Base-by-base conservation (phyloP, 1,139 yeast species). In the Yamadazyma mexicana region DNA sequence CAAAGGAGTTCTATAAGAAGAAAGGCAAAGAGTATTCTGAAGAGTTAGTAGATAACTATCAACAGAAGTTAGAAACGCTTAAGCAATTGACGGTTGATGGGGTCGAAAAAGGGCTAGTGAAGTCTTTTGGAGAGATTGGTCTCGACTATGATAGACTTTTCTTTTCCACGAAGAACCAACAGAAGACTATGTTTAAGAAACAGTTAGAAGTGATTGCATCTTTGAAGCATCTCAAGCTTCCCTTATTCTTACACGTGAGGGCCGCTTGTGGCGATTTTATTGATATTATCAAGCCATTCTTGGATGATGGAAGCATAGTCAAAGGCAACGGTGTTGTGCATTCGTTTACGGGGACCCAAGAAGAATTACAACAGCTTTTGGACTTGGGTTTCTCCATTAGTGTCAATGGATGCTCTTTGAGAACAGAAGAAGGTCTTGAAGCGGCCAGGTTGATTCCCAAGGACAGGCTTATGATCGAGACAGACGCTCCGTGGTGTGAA, bases 401-500 rank as follows among this genome's bases (percentile, higher is more conserved):
- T 30, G 69, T 92, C 46, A 92, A 92, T 57, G 98, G 98, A 1
- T 92, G 98, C 54, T 89, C 98, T 2, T 71, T 94, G 46, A 85
- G 86, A 55, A 79, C 87, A 0, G 77, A 78, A 42, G 91, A 85
- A 45, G 88, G 87, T 54, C 61, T 91, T 9, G 69, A 71, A 15
- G 91, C 83, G 11, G 88, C 84, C 0, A 65, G 69, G 31, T 55
- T 62, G 27, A 75, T 92, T 9, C 98, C 98, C 0, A 54, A 79
- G 8, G 77, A 81, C 9, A 73, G 71, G 50, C 61, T 92, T 29
- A 64, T 92, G 77, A 75, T 92, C 17, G 99, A 92, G 59, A 91
- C 98, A 0, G 98, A 92, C 63, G 91, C 98, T 1, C 98, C 99
- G 1, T 92, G 98, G 98, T 92, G 99, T 64, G 98, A 91, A 55